These are phyloP conservation scores for Hagleromyces aurorensis DNA, from an alignment of 805 yeast species.

Conservation along the genomic window DNA sequence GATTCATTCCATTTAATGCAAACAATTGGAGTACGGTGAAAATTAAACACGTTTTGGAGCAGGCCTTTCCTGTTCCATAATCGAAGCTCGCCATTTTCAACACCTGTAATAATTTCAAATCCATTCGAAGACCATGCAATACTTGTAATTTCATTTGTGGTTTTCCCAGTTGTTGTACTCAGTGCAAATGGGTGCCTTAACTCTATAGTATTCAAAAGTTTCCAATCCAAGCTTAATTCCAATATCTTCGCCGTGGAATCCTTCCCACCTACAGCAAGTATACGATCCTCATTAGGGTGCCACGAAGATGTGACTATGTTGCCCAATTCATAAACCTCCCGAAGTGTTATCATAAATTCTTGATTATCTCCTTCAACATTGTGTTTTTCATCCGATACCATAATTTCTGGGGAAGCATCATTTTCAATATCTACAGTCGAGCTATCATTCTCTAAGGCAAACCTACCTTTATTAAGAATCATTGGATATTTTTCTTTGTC, in stretches of 20 bases:
- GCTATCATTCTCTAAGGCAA: slow-evolving; percentile 24
- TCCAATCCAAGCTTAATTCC: slow-evolving; percentile 26
- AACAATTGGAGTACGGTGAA: slow-evolving; percentile 49
- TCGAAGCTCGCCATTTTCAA: slow-evolving; percentile 63
- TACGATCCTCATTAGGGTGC: slow-evolving; percentile 42
- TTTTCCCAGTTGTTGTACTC: slow-evolving; percentile 12
- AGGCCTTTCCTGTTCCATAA: slow-evolving; percentile 73
- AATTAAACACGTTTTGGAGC: slow-evolving; percentile 45
- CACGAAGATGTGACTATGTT: slow-evolving; percentile 44
- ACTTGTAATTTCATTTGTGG: slow-evolving; percentile 27
- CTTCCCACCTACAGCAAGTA: slow-evolving; percentile 49
- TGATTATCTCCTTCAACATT: slow-evolving; percentile 5
- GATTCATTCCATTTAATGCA: slow-evolving; percentile 53
- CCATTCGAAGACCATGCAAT: slow-evolving; percentile 66
- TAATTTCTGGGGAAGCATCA: slow-evolving; percentile 3
- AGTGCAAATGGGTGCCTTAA: slow-evolving; percentile 33
- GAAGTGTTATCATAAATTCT: slow-evolving; percentile 31
- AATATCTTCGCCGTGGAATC: slow-evolving; percentile 41
- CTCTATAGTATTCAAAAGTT: slow-evolving; percentile 8
- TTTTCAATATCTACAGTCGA: slow-evolving; percentile 3
- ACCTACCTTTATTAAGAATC: slow-evolving; percentile 26
- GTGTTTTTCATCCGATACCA: slow-evolving; percentile 7
- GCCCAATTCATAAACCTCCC: slow-evolving; percentile 34
- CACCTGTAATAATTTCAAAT: slow-evolving; percentile 50
- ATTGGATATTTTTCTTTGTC: slow-evolving; percentile 32